Conservation (phyloP, 2,329 filamentous ascomycete genomes). For the Botrytis pseudocinerea region DNA sequence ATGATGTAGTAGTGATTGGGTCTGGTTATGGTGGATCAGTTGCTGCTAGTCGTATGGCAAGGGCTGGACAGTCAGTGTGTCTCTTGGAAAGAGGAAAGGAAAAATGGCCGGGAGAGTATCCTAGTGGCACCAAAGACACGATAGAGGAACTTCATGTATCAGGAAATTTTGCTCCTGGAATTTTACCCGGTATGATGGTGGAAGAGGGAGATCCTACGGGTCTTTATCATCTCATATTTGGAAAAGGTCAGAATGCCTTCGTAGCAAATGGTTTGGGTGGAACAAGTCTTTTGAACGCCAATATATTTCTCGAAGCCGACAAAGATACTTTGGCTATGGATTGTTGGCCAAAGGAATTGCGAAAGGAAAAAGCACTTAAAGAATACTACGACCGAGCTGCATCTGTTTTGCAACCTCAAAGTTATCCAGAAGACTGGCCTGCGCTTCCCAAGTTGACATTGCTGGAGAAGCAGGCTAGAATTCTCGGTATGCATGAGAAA, state of each 20-base stretch:
- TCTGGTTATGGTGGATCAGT: slow-evolving; percentile 69
- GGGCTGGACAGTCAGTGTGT: slow-evolving; percentile 60
- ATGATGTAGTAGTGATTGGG: slow-evolving; percentile 68
- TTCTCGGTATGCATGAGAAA: slow-evolving; percentile 51
- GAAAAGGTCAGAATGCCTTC: slow-evolving; percentile 61
- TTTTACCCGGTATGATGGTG: slow-evolving; percentile 46
- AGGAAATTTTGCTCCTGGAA: slow-evolving; percentile 51
- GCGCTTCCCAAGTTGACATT: slow-evolving; percentile 58
- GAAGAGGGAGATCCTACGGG: slow-evolving; percentile 57
- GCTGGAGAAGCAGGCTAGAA: slow-evolving; percentile 57
- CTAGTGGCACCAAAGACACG: slow-evolving; percentile 49
- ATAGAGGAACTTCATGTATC: slow-evolving; percentile 56
- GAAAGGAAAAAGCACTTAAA: slow-evolving; percentile 47
- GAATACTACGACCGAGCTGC: slow-evolving; percentile 58
- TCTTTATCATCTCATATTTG: slow-evolving; percentile 63
- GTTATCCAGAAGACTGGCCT: slow-evolving; percentile 60
- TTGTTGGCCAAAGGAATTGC: slow-evolving; percentile 60
- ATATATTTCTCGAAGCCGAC: slow-evolving; percentile 64
- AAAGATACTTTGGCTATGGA: slow-evolving; percentile 53
- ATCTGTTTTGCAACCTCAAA: slow-evolving; percentile 57
- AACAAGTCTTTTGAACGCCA: slow-evolving; percentile 66
- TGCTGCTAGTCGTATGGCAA: slow-evolving; percentile 64
- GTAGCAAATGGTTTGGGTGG: slow-evolving; percentile 56
- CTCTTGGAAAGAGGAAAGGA: slow-evolving; percentile 65
- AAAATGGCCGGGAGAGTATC: slow-evolving; percentile 67